Conservation (phyloP, 345 rosid species). For the Ceriops decandra region DNA sequence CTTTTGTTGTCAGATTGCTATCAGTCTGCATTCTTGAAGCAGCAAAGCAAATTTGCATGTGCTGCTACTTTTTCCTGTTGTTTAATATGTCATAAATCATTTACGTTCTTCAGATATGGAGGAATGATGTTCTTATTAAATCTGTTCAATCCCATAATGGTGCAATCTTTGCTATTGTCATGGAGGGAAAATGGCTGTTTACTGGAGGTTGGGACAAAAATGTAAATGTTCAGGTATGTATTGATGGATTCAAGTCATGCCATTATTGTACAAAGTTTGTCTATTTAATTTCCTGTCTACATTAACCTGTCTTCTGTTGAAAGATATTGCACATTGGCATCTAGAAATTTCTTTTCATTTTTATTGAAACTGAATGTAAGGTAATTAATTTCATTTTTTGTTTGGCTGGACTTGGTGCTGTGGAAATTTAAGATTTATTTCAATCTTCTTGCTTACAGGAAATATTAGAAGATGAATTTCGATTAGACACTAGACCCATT, state of each 20-base stretch:
- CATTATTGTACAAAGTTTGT: neutral
- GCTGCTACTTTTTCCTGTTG: neutral
- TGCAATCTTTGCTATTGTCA: conserved; percentile 50
- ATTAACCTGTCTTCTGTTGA: too few species aligned
- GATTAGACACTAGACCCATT: conserved; percentile 41
- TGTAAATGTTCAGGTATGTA: conserved; percentile 56
- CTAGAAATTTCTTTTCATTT: conserved; percentile 1
- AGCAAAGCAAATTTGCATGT: neutral
- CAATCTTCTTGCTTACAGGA: conserved; percentile 42
- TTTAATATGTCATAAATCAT: conserved; percentile 3
- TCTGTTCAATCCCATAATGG: conserved; percentile 50
- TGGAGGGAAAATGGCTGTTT: conserved; percentile 65
- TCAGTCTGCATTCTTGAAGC: too few species aligned
- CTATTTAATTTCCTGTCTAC: neutral
- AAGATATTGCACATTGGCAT: neutral
- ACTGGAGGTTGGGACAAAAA: conserved; percentile 90
- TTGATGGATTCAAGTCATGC: neutral
- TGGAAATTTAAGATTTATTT: conserved; percentile 1
- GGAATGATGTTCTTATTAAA: conserved; percentile 54
- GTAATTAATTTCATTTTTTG: neutral
- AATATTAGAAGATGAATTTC: conserved; percentile 62
- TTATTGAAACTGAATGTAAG: neutral
- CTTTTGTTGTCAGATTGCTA: too few species aligned
- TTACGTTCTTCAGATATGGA: conserved; percentile 58
- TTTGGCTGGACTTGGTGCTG: neutral